Conservation (phyloP, 139 green algal genomes). For the Ettlia oleoabundans region DNA sequence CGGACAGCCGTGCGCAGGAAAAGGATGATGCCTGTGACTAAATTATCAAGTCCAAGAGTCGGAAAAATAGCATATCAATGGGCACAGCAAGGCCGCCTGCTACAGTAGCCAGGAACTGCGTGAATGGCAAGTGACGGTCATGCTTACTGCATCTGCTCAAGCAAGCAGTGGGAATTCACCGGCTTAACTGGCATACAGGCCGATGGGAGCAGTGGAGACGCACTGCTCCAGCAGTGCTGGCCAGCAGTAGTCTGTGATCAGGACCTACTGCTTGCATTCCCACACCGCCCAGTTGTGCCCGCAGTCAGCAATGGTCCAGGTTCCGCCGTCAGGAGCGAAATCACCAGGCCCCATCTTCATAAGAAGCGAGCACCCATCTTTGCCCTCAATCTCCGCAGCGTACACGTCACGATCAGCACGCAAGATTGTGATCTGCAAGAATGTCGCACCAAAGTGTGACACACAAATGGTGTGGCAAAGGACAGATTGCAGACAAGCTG, state of each 20-base stretch:
- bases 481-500: too few relatives aligned
- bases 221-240: background rate
- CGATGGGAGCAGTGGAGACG: too few relatives aligned
- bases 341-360: slow-evolving; percentile 69
- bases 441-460: background rate
- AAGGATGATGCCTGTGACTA: too few relatives aligned
- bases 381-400: slow-evolving; percentile 78
- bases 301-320: slow-evolving; percentile 42
- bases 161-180: too few relatives aligned
- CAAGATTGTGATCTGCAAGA: slow-evolving; percentile 64
- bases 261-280: slow-evolving; percentile 11
- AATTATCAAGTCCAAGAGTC: too few relatives aligned
- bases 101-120: too few relatives aligned
- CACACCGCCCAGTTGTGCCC: slow-evolving; percentile 47
- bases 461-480: background rate
- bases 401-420: slow-evolving; percentile 77
- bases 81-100: too few relatives aligned
- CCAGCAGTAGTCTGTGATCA: background rate
- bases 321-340: slow-evolving; percentile 62
- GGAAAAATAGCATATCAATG: too few relatives aligned
- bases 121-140: too few relatives aligned
- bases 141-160: too few relatives aligned
- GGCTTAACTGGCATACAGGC: too few relatives aligned
- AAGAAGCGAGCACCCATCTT: slow-evolving; percentile 56
- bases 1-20: too few relatives aligned